Percentiles rank a stretch among this genome's conserved stretches.
These are phyloP conservation scores for Elsinoe arachidis DNA, from an alignment of 2,329 filamentous ascomycete genomes.

Conservation along the genomic window DNA sequence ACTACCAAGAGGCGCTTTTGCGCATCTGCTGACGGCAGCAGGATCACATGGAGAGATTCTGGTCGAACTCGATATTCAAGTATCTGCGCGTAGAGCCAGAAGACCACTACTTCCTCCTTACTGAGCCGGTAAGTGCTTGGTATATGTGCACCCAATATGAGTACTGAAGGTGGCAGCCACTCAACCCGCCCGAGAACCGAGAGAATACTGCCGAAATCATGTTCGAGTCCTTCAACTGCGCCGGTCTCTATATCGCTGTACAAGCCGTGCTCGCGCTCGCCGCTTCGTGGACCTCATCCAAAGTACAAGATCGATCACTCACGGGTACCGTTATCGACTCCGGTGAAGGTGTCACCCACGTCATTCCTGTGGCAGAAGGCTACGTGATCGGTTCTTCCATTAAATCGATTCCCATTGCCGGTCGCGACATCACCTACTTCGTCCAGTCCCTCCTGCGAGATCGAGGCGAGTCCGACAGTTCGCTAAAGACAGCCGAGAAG, in stretches of 20 bases:
- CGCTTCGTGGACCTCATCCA: constrained; percentile 96
- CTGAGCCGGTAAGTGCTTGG: constrained; percentile 68
- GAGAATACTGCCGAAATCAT: constrained; percentile 99
- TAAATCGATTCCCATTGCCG: constrained; percentile 97
- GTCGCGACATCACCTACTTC: constrained; percentile 97
- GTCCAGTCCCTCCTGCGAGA: constrained; percentile 94
- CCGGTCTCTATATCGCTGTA: constrained; percentile 95
- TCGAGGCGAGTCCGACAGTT: constrained; percentile 91
- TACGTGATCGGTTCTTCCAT: constrained; percentile 99
- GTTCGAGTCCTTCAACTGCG: constrained; percentile 99
- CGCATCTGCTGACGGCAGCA: constrained; percentile 30
- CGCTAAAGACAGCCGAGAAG: constrained; percentile 91
- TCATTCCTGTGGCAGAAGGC: constrained; percentile 95
- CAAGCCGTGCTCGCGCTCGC: constrained; percentile 94
- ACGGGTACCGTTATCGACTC: constrained; percentile 98
- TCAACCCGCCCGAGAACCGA: constrained; percentile 97
- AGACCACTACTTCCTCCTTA: constrained; percentile 96
- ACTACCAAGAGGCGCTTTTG: not conserved
- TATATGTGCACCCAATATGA: not conserved
- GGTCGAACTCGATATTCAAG: constrained; percentile 99
- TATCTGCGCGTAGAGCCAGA: constrained; percentile 96
- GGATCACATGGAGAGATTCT: constrained; percentile 99
- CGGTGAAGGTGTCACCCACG: constrained; percentile 96
- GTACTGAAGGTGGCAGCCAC: constrained; percentile 49
- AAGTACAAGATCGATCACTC: constrained; percentile 89